Evolutionary conservation across 2,329 filamentous ascomycete species (phyloP).

Genomic region (Chrysosporium queenslandicum): DNA sequence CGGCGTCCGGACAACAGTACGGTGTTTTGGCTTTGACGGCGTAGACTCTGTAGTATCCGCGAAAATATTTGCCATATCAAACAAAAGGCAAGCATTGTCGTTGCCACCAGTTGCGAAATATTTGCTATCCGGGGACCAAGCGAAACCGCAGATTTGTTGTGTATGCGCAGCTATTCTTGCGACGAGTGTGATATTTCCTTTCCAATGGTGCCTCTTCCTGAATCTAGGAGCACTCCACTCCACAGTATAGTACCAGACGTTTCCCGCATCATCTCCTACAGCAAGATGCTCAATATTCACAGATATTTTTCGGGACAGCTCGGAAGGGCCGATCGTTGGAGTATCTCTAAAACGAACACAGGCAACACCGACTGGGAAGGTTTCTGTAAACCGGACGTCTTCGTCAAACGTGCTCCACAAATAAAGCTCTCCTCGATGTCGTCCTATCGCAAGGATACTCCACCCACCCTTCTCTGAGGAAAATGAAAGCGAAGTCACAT

Average conservation of each 20-base stretch:
- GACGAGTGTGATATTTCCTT: slow-evolving; percentile 66
- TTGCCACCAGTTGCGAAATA: slow-evolving; percentile 84
- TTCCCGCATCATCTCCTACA: slow-evolving; percentile 73
- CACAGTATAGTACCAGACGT: slow-evolving; percentile 77
- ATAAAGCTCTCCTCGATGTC: slow-evolving; percentile 64
- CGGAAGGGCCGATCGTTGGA: slow-evolving; percentile 42
- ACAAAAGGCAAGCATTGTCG: slow-evolving; percentile 79
- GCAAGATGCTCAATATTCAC: slow-evolving; percentile 72
- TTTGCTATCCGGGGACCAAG: slow-evolving; percentile 68
- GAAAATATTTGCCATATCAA: slow-evolving; percentile 54
- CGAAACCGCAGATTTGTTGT: slow-evolving; percentile 87
- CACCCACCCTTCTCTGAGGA: slow-evolving; percentile 67
- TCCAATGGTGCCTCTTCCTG: slow-evolving; percentile 62
- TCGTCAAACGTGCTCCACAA: slow-evolving; percentile 63
- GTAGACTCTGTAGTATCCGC: not conserved
- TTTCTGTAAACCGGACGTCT: slow-evolving; percentile 61
- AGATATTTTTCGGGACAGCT: slow-evolving; percentile 38
- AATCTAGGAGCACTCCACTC: slow-evolving; percentile 58
- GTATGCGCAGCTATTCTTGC: slow-evolving; percentile 67
- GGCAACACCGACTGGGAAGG: slow-evolving; percentile 61
- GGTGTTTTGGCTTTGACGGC: not conserved
- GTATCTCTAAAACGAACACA: slow-evolving; percentile 73
- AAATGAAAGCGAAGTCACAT: slow-evolving; percentile 79
- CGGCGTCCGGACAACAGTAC: not conserved
- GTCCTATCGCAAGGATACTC: slow-evolving; percentile 74